These are phyloP conservation scores for Candida railenensis DNA, from an alignment of 805 yeast genomes.

Conservation along the genomic window DNA sequence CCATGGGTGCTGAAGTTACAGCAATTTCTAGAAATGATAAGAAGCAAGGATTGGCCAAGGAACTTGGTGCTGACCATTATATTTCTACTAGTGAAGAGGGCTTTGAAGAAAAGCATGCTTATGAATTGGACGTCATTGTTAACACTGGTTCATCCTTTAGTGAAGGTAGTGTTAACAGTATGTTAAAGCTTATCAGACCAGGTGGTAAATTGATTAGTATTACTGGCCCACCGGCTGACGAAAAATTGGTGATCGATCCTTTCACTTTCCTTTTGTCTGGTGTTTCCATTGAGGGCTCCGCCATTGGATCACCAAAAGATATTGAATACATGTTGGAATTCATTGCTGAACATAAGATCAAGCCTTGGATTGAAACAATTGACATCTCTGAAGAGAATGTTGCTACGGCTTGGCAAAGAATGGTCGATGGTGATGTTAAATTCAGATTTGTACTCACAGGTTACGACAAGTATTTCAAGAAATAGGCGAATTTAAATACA, in stretches of 20 bases:
- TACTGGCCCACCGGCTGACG: too few species aligned
- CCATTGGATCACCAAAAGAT: slow-evolving; percentile 61
- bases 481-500: too few species aligned
- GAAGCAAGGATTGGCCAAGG: slow-evolving; percentile 47
- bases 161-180: not conserved
- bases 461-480: slow-evolving; percentile 49
- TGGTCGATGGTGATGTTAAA: slow-evolving; percentile 54
- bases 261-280: slow-evolving; percentile 51
- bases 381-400: slow-evolving; percentile 53
- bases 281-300: slow-evolving; percentile 54
- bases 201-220: slow-evolving; percentile 52
- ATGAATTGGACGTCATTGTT: slow-evolving; percentile 45
- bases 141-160: slow-evolving; percentile 19
- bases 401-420: slow-evolving; percentile 52
- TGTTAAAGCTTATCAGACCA: slow-evolving; percentile 44
- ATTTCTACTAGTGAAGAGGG: slow-evolving; percentile 52
- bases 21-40: slow-evolving; percentile 53
- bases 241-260: too few species aligned
- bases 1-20: slow-evolving; percentile 58
- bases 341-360: slow-evolving; percentile 52
- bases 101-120: slow-evolving; percentile 34
- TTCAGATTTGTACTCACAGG: slow-evolving; percentile 64
- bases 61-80: slow-evolving; percentile 50
- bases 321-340: slow-evolving; percentile 61
- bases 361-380: slow-evolving; percentile 63